Evolutionary conservation across 768 basidiomycete genomes (phyloP), one percentile per base, ranked within the genome.

Genomic region (Hericium alpestre): DNA sequence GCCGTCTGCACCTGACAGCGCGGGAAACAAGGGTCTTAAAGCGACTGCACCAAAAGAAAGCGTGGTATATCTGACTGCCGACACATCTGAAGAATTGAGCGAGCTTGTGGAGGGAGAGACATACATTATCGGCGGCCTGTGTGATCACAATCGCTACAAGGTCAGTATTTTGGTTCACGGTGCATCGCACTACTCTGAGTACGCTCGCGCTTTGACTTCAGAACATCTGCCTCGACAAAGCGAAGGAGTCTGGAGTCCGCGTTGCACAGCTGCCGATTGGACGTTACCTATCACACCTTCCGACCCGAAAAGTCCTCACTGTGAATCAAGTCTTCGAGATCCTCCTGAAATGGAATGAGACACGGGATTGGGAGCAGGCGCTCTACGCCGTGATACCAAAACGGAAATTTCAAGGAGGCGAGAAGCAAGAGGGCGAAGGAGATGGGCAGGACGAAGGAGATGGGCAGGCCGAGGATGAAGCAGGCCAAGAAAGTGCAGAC

Each of bases 271-370:
- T 99, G 55, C 96, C 96, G 3, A 98, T 99, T 55, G 90, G 93
- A n/a, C 86, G 84, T 56, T 96, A 90, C 68, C 74, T 98, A 38
- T 78, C 86, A 47, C 79, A 86, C 51, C 75, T 99, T 57, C 79
- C 86, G 37, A 93, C 94, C 10, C 84, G 96, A 59, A 98, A 97
- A 65, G 93, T 99, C 37, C 76, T 99, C 61, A 99, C 96, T 1
- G 93, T 99, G 55, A 98, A 99, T 70, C 96, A 97, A 72, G 81
- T 80, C 46, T 90, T 94, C 66, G 92, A 95, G 69, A 96, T 98
- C 62, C 75, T 99, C 56, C 70, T 93, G 18, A 82, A 85, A 63
- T 98, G 92, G 89, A 79, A 87, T n/a, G 88, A 91, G 66, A 83
- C 79, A 13, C 78, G 80, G 59, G 78, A 87, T 63, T 99, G 96